Evolutionary conservation across 208 protist genomes (phyloP), one percentile per base, ranked within the genome.

Genomic region (Acanthamoeba lenticulata): DNA sequence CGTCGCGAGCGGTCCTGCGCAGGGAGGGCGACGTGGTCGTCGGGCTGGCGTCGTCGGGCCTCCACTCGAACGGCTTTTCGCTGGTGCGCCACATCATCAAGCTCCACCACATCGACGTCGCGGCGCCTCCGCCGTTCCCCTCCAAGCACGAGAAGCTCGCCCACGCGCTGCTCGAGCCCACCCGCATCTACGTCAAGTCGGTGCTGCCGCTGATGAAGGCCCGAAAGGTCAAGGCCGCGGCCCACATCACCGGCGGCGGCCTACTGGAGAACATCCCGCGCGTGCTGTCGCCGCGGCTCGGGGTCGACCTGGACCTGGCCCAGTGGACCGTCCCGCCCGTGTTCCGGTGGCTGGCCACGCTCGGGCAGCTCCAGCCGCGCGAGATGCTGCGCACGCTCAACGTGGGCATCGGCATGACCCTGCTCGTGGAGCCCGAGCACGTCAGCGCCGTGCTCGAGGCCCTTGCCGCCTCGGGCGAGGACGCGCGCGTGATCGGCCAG

Each of bases 1-100:
- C n/a, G n/a, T n/a, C n/a, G n/a, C n/a, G n/a, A n/a, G n/a, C 32
- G 52, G 6, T 19, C 49, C 55, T 69, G 60, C 27, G 94, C 36
- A 32, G 24, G 9, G 49, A 49, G 15, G 95, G 95, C 15, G 90
- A 96, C 34, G 79, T 96, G 32, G 44, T 96, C 24, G 36, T 97
- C 1, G 96, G 95, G 36, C 32, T 97, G 6, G 47, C 94, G 1
- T 96, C 94, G 1, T 95, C 95, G 2, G 96, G 96, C 52, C 60
- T 98, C 1, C 97, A 98, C 94, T 97, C 96, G 0, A 98, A 98
- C 85, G 97, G 97, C 47, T 98, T 96, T 72, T 97, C 96, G 24
- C 94, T 98, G 19, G 97, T 97, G 21, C 94, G 97, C 38, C 94
- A 94, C 49, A 32, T 97, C n/a, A 55, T 95, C 13, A 74, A 91